These are phyloP conservation scores for Zygnema circumcarinatum DNA, from an alignment of 139 green algal genomes.

Conservation along the genomic window DNA sequence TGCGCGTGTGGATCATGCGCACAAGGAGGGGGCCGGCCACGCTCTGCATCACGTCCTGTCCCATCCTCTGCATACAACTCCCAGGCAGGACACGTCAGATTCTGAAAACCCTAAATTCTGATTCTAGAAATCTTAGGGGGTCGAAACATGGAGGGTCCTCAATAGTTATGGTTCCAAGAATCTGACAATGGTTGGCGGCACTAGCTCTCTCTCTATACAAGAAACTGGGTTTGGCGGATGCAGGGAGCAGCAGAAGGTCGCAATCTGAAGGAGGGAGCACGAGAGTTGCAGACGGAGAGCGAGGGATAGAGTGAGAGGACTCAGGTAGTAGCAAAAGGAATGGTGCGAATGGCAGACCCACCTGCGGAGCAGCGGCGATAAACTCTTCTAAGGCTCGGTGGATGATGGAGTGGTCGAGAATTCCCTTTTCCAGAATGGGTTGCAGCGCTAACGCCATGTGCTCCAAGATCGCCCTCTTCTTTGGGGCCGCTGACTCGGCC, in stretches of 20 bases:
- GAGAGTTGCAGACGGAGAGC: too few species aligned
- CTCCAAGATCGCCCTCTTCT: constrained; percentile 51
- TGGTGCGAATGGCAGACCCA: neutral
- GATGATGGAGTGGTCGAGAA: constrained; percentile 63
- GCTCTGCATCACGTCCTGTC: constrained; percentile 52
- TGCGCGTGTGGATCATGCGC: constrained; percentile 67
- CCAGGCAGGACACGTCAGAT: neutral
- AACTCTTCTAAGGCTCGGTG: constrained; percentile 61
- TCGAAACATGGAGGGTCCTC: neutral
- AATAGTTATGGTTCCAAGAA: too few species aligned
- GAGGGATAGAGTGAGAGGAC: too few species aligned
- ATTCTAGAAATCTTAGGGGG: neutral
- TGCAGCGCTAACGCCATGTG: constrained; percentile 53
- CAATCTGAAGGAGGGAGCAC: too few species aligned
- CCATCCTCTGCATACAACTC: constrained; percentile 37
- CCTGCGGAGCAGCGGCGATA: constrained; percentile 26
- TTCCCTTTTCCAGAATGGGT: constrained; percentile 67
- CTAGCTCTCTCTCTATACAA: too few species aligned
- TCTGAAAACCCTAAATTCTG: neutral
- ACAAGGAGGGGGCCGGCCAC: constrained; percentile 60
- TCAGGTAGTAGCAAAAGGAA: too few species aligned
- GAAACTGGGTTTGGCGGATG: too few species aligned
- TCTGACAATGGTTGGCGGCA: too few species aligned
- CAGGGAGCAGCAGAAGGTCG: too few species aligned
- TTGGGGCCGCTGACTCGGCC: neutral